Evolutionary conservation across 2,329 filamentous ascomycete genomes (phyloP), one percentile per base, ranked within the genome.

Genomic region (Mycosphaerelloides madeirae): DNA sequence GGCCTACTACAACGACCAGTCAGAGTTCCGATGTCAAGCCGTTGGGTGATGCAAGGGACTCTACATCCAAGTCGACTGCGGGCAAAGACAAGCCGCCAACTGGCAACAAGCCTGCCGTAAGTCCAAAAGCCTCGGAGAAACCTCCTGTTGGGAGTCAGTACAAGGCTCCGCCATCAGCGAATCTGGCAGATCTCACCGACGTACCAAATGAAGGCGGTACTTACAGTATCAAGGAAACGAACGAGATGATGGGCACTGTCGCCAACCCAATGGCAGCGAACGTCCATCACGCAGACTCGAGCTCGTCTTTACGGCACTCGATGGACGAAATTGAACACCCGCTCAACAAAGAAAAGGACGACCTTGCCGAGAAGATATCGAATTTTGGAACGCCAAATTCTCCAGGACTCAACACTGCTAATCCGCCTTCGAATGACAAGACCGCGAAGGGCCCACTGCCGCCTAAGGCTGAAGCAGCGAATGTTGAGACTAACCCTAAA

Each of bases 391-490:
- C 22, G 22, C 16, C 38, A 16, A 20, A 22, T n/a, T 6, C 25
- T 3, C 13, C 11, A 16, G 29, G 14, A 14, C 11, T 14, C 16
- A 6, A 3, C 38, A 15, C 16, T 13, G 32, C 28, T 6, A 35
- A 41, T 12, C 25, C 38, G 7, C 22, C 22, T 5, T 31, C 43
- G 3, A 45, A 45, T 13, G 29, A 33, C 12, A 19, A 22, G 6
- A 45, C 40, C 16, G 43, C 43, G 13, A 41, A 41, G 16, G 43
- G 37, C 6, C 43, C 43, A 7, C 31, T 45, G 8, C 29, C 29
- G 14, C 43, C 31, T 6, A 31, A 33, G 11, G 25, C 37, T 31
- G 37, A 31, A 3, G 29, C 31, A 8, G 36, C n/a, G 11, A 41
- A 14, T 29, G 36, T 31, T 12, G 3, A 40, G 38, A 14, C 33